Conservation (phyloP, 352 stramenopile species). For the Peronospora belbahrii region DNA sequence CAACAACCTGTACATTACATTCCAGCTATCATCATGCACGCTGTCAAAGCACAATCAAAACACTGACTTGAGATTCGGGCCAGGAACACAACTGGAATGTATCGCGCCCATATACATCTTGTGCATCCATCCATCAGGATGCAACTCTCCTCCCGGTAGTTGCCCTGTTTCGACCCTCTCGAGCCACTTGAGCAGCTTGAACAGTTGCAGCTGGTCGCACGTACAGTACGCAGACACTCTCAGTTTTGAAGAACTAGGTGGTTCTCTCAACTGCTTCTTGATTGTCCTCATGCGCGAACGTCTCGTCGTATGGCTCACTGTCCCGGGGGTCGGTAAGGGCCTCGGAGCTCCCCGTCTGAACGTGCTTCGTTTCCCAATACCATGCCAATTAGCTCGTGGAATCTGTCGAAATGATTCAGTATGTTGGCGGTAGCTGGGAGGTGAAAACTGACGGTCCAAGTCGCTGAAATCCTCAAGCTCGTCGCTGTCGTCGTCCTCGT, state of each 20-base stretch:
- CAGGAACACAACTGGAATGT: constrained; percentile 58
- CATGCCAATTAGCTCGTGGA: constrained; percentile 52
- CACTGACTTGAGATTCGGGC: constrained; percentile 35
- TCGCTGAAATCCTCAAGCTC: constrained; percentile 28
- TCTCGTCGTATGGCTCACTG: constrained; percentile 64
- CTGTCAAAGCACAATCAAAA: not conserved
- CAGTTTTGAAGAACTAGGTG: constrained; percentile 64
- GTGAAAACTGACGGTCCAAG: constrained; percentile 36
- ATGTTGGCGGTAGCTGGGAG: constrained; percentile 32
- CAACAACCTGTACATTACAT: constrained; percentile 3
- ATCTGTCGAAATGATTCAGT: constrained; percentile 29
- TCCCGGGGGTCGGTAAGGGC: constrained; percentile 27
- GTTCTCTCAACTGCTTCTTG: constrained; percentile 72
- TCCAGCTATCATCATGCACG: not conserved
- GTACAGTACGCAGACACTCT: constrained; percentile 82
- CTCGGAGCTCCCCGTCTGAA: constrained; percentile 39
- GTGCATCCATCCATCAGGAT: constrained; percentile 69
- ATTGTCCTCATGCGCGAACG: constrained; percentile 79
- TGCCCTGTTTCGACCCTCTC: constrained; percentile 71
- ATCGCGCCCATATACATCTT: constrained; percentile 87
- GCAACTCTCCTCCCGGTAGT: constrained; percentile 64
- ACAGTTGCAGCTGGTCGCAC: constrained; percentile 76
- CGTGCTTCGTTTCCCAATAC: constrained; percentile 36
- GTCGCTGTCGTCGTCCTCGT: constrained; percentile 30
- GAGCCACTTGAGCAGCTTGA: constrained; percentile 85